phyloP scores from a whole-genome alignment of 116 monocot genomes.

The Trichopus zeylanicus region DNA sequence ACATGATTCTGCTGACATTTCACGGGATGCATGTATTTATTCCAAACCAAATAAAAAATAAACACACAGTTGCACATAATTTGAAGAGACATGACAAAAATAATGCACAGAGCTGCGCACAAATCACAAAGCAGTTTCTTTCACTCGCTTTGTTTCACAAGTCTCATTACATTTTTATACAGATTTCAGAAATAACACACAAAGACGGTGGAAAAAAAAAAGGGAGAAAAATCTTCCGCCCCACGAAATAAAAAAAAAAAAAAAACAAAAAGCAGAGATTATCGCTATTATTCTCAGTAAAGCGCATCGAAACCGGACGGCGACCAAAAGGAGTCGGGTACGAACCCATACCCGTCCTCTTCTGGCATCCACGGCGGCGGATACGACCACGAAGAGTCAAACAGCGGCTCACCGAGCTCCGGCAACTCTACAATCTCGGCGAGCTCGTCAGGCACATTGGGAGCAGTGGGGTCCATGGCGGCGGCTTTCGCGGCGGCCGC shows the following conservation, averaged over 20 bases:
- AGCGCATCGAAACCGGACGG: background rate
- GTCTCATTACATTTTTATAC: background rate
- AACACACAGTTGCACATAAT: too few species aligned
- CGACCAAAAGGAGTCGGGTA: background rate
- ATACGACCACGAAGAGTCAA: background rate
- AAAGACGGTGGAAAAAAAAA: too few species aligned
- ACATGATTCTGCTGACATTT: too few species aligned
- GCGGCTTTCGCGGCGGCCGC: conserved; percentile 38
- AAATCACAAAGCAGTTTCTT: too few species aligned
- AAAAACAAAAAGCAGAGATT: background rate
- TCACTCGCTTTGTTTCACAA: too few species aligned
- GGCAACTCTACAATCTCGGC: conserved; percentile 37
- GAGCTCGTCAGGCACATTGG: conserved; percentile 13
- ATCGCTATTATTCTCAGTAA: background rate
- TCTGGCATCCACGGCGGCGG: background rate
- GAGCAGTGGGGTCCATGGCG: conserved; percentile 15
- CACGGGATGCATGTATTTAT: too few species aligned
- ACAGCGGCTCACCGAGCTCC: conserved; percentile 8
- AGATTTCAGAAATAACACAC: background rate
- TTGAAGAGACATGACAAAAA: too few species aligned
- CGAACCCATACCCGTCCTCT: background rate
- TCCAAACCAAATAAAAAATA: too few species aligned
- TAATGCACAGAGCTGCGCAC: too few species aligned
- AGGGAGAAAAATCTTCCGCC: background rate
- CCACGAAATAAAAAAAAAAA: background rate